These are phyloP conservation scores for Penicillium pulvis DNA, from an alignment of 495 filamentous ascomycete genomes.

Conservation along the genomic window DNA sequence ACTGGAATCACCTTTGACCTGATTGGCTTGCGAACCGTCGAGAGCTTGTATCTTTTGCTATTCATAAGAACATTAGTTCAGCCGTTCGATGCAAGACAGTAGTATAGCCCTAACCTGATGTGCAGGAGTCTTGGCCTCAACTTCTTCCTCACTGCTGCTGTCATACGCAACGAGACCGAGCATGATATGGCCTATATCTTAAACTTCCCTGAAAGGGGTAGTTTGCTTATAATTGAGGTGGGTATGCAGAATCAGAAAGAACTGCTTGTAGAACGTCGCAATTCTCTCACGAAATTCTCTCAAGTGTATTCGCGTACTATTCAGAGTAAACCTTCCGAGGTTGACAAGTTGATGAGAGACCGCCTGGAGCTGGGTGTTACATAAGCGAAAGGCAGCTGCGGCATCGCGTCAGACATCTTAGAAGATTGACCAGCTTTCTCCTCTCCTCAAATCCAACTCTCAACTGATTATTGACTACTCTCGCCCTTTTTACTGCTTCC, in stretches of 20 bases:
- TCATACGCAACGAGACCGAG: constrained; percentile 69
- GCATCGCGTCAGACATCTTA: constrained; percentile 42
- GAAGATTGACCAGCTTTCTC: constrained; percentile 16
- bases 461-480: constrained; percentile 11
- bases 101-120: constrained; percentile 21
- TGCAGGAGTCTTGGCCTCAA: constrained; percentile 24
- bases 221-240: neutral
- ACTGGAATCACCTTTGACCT: constrained; percentile 21
- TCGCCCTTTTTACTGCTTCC: neutral
- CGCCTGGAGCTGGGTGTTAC: constrained; percentile 26
- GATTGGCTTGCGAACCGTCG: constrained; percentile 5
- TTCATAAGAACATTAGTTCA: neutral
- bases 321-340: neutral
- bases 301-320: neutral
- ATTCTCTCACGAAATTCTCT: neutral
- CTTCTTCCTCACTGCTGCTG: constrained; percentile 77
- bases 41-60: constrained; percentile 4
- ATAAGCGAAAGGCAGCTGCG: constrained; percentile 47
- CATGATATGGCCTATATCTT: constrained; percentile 35
- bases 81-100: neutral
- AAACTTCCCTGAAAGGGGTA: neutral
- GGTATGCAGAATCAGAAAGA: neutral
- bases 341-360: neutral
- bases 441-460: constrained; percentile 8
- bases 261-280: neutral